Percentiles rank a stretch among this genome's conserved stretches.
Conservation (phyloP, 805 yeast species). For the Saccharomyces paradoxus region DNA sequence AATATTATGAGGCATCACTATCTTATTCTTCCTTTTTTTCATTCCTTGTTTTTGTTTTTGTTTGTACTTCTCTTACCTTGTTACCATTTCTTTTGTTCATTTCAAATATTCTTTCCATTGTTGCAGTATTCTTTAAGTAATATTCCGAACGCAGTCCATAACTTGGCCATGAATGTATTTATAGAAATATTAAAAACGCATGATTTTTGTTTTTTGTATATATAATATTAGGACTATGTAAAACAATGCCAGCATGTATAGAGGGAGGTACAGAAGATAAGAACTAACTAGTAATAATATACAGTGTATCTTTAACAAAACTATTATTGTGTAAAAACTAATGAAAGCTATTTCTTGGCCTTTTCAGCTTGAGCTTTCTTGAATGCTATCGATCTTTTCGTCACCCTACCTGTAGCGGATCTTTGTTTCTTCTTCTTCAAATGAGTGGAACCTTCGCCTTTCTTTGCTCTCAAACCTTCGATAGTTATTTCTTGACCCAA, state of each 20-base stretch:
- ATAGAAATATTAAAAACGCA: not conserved
- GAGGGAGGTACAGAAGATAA: not conserved
- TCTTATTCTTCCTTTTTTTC: not conserved
- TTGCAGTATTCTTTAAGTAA: not conserved
- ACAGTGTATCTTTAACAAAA: not conserved
- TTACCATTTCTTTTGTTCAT: not conserved
- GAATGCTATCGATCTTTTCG: conserved; percentile 38
- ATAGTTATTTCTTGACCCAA: conserved; percentile 47
- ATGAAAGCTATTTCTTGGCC: conserved; percentile 1
- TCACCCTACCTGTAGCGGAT: conserved; percentile 41
- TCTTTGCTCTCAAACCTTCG: conserved; percentile 75
- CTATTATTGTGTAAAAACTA: not conserved
- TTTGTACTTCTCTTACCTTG: not conserved
- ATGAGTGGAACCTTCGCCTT: conserved; percentile 55
- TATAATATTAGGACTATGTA: not conserved
- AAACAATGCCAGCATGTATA: not conserved
- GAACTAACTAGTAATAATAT: not conserved
- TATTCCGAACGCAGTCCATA: not conserved
- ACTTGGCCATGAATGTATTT: not conserved
- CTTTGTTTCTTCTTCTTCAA: conserved; percentile 45
- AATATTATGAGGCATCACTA: conserved; percentile 6
- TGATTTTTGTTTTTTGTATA: not conserved
- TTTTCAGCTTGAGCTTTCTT: conserved; percentile 24
- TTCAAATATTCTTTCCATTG: not conserved
- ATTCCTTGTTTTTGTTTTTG: not conserved